A percentile compares a stretch with the other conserved stretches of the same genome.
Conservation (phyloP, 2,329 filamentous ascomycete species). For the Neonectria coccinea region DNA sequence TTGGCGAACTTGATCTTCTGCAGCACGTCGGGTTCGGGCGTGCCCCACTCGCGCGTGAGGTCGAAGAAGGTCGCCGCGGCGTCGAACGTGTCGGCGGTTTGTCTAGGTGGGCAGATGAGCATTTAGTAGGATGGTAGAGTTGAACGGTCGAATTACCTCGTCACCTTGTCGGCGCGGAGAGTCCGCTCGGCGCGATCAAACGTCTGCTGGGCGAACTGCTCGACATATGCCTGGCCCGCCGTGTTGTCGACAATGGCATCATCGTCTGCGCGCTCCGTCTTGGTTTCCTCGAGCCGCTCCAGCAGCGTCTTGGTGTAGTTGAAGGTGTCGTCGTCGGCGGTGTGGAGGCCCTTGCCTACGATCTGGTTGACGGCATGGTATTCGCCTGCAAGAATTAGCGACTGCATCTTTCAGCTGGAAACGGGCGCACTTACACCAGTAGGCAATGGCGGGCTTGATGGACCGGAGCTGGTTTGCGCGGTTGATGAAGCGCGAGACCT, state of each 20-base stretch:
- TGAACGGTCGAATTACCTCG: slow-evolving; percentile 64
- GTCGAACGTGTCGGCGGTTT: slow-evolving; percentile 94
- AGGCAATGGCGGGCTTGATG: slow-evolving; percentile 88
- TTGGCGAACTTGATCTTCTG: slow-evolving; percentile 97
- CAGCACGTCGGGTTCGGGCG: slow-evolving; percentile 77
- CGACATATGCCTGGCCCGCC: slow-evolving; percentile 90
- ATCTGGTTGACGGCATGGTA: slow-evolving; percentile 96
- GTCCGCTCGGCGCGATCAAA: slow-evolving; percentile 87
- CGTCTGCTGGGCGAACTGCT: slow-evolving; percentile 92
- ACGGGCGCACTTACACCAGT: slow-evolving; percentile 81
- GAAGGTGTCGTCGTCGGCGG: slow-evolving; percentile 79
- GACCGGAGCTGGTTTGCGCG: slow-evolving; percentile 87
- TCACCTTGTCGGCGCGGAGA: slow-evolving; percentile 84
- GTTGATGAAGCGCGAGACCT: slow-evolving; percentile 85
- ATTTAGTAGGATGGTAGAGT: too few relatives aligned
- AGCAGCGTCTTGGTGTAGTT: slow-evolving; percentile 86
- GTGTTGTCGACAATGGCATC: slow-evolving; percentile 88
- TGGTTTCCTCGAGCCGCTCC: slow-evolving; percentile 82
- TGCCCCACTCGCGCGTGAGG: slow-evolving; percentile 85
- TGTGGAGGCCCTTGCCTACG: slow-evolving; percentile 82
- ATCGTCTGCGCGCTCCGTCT: slow-evolving; percentile 75
- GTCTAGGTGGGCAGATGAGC: slow-evolving; percentile 60
- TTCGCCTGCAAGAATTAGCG: slow-evolving; percentile 55
- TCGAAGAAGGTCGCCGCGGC: slow-evolving; percentile 94
- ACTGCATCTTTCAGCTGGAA: not conserved